Evolutionary conservation across 768 basidiomycete species (phyloP).

Genomic region (Hortiboletus flavorubellus): DNA sequence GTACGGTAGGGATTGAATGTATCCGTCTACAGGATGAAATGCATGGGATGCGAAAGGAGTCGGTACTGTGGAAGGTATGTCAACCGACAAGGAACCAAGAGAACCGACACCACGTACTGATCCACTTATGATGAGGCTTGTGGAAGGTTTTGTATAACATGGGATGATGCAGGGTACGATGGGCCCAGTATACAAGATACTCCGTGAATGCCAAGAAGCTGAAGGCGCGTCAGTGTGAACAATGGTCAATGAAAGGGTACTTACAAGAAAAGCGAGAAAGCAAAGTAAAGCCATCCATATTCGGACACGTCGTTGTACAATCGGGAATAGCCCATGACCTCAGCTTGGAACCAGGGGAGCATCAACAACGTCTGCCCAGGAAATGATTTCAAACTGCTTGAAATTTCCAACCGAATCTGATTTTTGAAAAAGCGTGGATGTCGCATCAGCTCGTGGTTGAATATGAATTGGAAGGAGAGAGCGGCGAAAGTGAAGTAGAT

Average conservation of each 20-base stretch:
- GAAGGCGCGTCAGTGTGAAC: not conserved
- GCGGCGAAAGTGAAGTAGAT: slow-evolving; percentile 91
- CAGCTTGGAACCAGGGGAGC: slow-evolving; percentile 90
- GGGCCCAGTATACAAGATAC: slow-evolving; percentile 95
- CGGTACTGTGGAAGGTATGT: slow-evolving; percentile 57
- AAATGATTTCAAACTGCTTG: slow-evolving; percentile 68
- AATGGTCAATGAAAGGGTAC: slow-evolving; percentile 23
- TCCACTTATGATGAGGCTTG: slow-evolving; percentile 99
- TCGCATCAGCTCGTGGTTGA: slow-evolving; percentile 93
- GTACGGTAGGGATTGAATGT: slow-evolving; percentile 90
- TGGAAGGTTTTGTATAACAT: slow-evolving; percentile 85
- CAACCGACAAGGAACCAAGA: not conserved
- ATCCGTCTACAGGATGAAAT: slow-evolving; percentile 96
- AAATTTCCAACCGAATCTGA: slow-evolving; percentile 84
- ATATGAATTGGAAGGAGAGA: slow-evolving; percentile 79
- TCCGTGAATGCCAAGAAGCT: slow-evolving; percentile 89
- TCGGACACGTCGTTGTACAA: slow-evolving; percentile 78
- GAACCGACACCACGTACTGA: slow-evolving; percentile 53
- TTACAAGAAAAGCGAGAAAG: slow-evolving; percentile 67
- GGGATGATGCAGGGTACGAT: slow-evolving; percentile 85
- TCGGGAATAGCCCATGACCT: slow-evolving; percentile 80
- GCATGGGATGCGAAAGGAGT: slow-evolving; percentile 98
- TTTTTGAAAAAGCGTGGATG: slow-evolving; percentile 93
- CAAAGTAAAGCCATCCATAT: slow-evolving; percentile 73
- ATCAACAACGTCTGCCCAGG: slow-evolving; percentile 81